Percentiles rank a stretch among this genome's conserved stretches.
These are phyloP conservation scores for Naegleria lovaniensis DNA, from an alignment of 208 protist genomes.

Conservation along the genomic window DNA sequence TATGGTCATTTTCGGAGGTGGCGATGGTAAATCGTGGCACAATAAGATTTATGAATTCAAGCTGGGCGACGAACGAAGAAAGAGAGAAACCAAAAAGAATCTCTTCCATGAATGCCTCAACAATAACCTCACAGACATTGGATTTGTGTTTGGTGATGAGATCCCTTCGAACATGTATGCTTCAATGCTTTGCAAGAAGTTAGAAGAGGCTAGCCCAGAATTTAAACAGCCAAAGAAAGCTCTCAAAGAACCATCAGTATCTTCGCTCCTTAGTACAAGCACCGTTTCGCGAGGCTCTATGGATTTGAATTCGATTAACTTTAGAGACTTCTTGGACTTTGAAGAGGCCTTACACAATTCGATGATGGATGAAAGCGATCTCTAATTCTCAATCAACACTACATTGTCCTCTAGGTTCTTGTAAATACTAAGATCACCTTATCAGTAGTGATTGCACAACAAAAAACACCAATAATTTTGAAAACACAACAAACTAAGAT, in stretches of 20 bases:
- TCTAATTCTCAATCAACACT: no score
- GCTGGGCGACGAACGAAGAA: not conserved
- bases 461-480: no score
- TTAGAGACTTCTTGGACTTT: not conserved
- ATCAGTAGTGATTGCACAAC: no score
- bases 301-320: not conserved
- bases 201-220: not conserved
- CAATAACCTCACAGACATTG: not conserved
- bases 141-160: not conserved
- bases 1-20: constrained; percentile 18
- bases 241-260: not conserved
- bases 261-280: not conserved
- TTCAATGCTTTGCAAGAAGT: not conserved
- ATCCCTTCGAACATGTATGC: not conserved
- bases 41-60: constrained; percentile 18
- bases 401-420: no score
- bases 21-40: constrained; percentile 11
- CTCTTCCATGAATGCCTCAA: not conserved
- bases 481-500: no score
- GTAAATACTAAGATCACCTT: no score
- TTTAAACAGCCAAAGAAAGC: not conserved
- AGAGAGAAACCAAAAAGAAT: not conserved
- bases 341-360: not conserved
- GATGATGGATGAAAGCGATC: not conserved
- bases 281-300: not conserved